Evolutionary conservation across 148 eudicot species (phyloP), one percentile per base, ranked within the genome.

Genomic region (Euryodendron excelsum): DNA sequence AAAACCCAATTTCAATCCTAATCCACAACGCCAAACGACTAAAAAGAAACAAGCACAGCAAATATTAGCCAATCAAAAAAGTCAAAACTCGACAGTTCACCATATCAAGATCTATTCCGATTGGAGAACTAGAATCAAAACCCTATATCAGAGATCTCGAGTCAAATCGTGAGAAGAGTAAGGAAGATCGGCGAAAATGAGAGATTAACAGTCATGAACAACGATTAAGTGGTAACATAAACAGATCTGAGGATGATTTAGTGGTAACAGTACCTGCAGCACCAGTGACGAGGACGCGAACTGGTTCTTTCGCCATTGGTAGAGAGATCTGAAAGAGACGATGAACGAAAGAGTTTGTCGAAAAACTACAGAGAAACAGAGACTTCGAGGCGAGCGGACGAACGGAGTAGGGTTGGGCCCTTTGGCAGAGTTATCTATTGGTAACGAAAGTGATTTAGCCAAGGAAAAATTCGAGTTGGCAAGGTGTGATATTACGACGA

Each of bases 201-300:
- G 3, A 1, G 37, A 1, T 4, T 12, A 28, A 31, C 31, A 27
- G 18, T 28, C 18, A 62, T 20, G 14, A 62, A 62, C 34, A 62
- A 30, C 36, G 4, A 31, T 62, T 12, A 52, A 60, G 63, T 27
- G 4, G 9, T 9, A 62, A 63, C 25, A 67, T 48, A 3, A 21
- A 81, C 8, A 55, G 58, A 59, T 52, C 39, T 1, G 13, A 61
- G 45, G 0, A 17, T 20, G 53, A 5, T n/a, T 72, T 52, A 36
- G 73, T n/a, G 36, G 27, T 1, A 69, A 45, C 36, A 27, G 6
- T 85, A 93, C 98, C 98, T 23, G 94, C 94, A 30, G 94, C 92
- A 28, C 94, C 92, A 72, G 94, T 89, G 80, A 91, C 94, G 21
- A 91, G 94, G 31, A 91, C 92, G 73, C 94, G 87, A 68, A 87